These are phyloP conservation scores for Sporothrix luriei DNA, from an alignment of 2,329 filamentous ascomycete genomes.

Conservation along the genomic window DNA sequence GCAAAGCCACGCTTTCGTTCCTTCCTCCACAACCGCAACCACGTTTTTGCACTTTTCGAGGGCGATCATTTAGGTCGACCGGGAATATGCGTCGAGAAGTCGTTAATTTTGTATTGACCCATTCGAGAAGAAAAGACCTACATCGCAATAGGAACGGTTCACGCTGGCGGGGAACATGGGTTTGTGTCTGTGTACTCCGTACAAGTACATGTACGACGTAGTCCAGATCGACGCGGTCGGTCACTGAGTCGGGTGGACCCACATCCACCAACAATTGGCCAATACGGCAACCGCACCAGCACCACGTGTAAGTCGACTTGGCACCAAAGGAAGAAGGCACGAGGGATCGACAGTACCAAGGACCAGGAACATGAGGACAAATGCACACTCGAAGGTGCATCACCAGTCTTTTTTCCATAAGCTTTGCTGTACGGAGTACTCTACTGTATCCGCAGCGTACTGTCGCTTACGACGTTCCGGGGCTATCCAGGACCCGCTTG, in stretches of 20 bases:
- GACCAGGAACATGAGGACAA: slow-evolving; percentile 3
- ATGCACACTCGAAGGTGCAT: background rate
- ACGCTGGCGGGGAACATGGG: background rate
- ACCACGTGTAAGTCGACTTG: slow-evolving; percentile 30
- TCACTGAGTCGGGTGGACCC: slow-evolving; percentile 1
- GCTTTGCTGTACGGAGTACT: background rate
- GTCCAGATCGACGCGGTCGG: background rate
- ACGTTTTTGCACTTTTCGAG: slow-evolving; percentile 11
- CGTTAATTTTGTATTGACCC: background rate
- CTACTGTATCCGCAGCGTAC: background rate
- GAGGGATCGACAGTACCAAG: slow-evolving; percentile 23
- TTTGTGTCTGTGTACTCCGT: background rate
- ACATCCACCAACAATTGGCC: slow-evolving; percentile 10
- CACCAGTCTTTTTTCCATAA: background rate
- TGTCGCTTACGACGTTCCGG: slow-evolving; percentile 16
- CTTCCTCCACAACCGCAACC: background rate
- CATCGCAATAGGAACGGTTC: background rate
- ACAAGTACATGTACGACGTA: too few relatives aligned
- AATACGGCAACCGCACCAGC: slow-evolving; percentile 29
- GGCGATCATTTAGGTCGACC: background rate
- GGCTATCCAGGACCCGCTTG: slow-evolving; percentile 17
- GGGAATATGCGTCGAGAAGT: background rate
- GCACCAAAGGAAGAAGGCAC: slow-evolving; percentile 12
- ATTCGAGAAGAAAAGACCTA: background rate
- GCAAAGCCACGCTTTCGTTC: background rate